A percentile compares a stretch with the other conserved stretches of the same genome.
Conservation (phyloP, 768 basidiomycete species). For the Lentinula detonsa region DNA sequence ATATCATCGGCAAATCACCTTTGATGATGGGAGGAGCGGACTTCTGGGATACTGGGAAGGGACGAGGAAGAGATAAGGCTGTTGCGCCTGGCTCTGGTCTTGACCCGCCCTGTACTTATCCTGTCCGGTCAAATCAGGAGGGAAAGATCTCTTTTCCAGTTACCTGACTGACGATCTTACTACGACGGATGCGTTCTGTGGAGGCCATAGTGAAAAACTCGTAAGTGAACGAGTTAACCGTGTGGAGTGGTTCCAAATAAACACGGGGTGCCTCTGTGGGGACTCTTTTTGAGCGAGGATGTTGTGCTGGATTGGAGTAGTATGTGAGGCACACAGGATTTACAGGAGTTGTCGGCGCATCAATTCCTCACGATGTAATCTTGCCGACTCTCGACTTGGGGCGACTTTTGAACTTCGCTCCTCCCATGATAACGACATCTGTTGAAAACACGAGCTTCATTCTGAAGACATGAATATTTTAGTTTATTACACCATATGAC, state of each 20-base stretch:
- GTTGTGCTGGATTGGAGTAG: slow-evolving; percentile 72
- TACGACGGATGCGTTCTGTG: slow-evolving; percentile 2
- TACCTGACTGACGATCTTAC: slow-evolving; percentile 6
- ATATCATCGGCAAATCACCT: background rate
- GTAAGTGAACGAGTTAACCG: slow-evolving; percentile 9
- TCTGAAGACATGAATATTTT: too few species aligned
- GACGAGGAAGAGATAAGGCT: background rate
- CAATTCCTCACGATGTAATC: background rate
- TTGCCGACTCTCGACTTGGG: too few species aligned
- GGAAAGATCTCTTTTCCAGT: slow-evolving; percentile 4
- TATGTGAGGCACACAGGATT: slow-evolving; percentile 71
- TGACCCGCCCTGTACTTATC: background rate
- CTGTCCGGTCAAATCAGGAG: slow-evolving; percentile 9
- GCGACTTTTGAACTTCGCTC: too few species aligned
- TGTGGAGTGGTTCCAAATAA: slow-evolving; percentile 39
- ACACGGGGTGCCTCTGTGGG: slow-evolving; percentile 58
- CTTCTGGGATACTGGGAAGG: background rate
- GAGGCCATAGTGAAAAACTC: slow-evolving; percentile 25
- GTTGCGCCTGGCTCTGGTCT: background rate
- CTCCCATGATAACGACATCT: too few species aligned
- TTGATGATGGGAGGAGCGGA: background rate
- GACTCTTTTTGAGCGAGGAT: slow-evolving; percentile 76
- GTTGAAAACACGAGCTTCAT: too few species aligned
- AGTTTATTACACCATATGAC: background rate
- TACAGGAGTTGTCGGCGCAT: background rate